Conservation (phyloP, 805 yeast genomes). For the Ogataea nonfermentans region DNA sequence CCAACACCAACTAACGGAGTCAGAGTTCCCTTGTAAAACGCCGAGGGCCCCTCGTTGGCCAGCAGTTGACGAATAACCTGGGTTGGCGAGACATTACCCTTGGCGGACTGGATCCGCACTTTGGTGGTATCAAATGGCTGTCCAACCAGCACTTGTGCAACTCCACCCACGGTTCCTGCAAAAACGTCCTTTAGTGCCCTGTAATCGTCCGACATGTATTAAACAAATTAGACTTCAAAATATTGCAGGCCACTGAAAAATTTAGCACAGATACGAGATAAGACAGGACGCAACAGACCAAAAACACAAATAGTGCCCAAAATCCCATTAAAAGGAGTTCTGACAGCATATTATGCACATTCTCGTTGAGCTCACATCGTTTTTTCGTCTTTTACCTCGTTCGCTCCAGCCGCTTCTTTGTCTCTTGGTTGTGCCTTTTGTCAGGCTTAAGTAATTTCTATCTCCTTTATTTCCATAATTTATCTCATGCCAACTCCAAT, state of each 20-base stretch:
- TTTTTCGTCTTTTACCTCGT: too few relatives aligned
- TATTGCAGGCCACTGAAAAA: constrained; percentile 5
- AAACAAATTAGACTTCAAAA: background rate
- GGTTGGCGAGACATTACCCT: constrained; percentile 66
- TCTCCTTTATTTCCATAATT: constrained; percentile 8
- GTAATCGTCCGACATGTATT: constrained; percentile 13
- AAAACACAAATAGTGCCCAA: too few relatives aligned
- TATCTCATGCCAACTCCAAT: constrained; percentile 10
- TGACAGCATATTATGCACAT: too few relatives aligned
- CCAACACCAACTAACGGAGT: constrained; percentile 97
- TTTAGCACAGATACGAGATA: constrained; percentile 6
- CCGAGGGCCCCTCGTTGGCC: constrained; percentile 77
- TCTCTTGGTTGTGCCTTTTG: too few relatives aligned
- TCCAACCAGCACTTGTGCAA: constrained; percentile 92
- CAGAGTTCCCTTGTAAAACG: constrained; percentile 90
- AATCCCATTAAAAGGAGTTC: too few relatives aligned
- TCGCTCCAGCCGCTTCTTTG: too few relatives aligned
- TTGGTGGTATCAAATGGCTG: constrained; percentile 96
- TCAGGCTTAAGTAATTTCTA: background rate
- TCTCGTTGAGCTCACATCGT: too few relatives aligned
- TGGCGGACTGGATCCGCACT: constrained; percentile 86
- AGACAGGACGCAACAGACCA: constrained; percentile 3
- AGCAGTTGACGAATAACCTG: constrained; percentile 75
- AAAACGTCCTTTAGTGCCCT: constrained; percentile 72
- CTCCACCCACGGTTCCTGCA: constrained; percentile 94